Evolutionary conservation across 108 stramenopile genomes (phyloP).

Genomic region (Skeletonema marinoi): DNA sequence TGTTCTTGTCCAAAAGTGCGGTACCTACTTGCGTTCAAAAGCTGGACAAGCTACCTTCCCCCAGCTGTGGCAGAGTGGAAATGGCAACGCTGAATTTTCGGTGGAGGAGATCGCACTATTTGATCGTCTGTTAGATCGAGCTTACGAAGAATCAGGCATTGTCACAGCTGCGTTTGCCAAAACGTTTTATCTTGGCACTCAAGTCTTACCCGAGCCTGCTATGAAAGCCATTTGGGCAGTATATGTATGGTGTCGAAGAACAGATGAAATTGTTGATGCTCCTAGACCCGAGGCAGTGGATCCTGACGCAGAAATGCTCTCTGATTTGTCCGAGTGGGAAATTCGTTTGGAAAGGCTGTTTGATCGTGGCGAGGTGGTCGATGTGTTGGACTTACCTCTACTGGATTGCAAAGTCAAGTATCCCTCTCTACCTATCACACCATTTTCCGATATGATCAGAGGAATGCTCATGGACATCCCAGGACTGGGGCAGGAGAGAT

Average conservation of each 20-base stretch:
- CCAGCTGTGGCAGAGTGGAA: slow-evolving; percentile 8
- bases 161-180: slow-evolving; percentile 95
- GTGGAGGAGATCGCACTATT: slow-evolving; percentile 42
- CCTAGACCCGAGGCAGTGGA: slow-evolving; percentile 70
- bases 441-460: slow-evolving; percentile 95
- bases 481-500: slow-evolving; percentile 89
- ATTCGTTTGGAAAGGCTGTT: slow-evolving; percentile 84
- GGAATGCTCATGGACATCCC: slow-evolving; percentile 99
- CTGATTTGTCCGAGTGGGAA: slow-evolving; percentile 86
- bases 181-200: slow-evolving; percentile 95
- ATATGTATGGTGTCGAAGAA: slow-evolving; percentile 97
- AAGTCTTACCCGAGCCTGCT: slow-evolving; percentile 69
- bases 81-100: slow-evolving; percentile 24
- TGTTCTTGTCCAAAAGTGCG: slow-evolving; percentile 69
- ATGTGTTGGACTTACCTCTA: slow-evolving; percentile 92
- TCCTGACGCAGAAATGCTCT: slow-evolving; percentile 73
- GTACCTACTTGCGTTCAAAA: slow-evolving; percentile 63
- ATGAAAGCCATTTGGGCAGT: slow-evolving; percentile 93
- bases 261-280: slow-evolving; percentile 97
- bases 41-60: slow-evolving; percentile 62
- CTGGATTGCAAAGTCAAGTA: slow-evolving; percentile 87
- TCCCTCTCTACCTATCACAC: slow-evolving; percentile 85
- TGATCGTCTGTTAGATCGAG: slow-evolving; percentile 59
- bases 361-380: slow-evolving; percentile 80
- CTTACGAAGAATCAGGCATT: slow-evolving; percentile 94